Conservation (phyloP, 495 filamentous ascomycete genomes). For the Friedmanniomyces simplex region DNA sequence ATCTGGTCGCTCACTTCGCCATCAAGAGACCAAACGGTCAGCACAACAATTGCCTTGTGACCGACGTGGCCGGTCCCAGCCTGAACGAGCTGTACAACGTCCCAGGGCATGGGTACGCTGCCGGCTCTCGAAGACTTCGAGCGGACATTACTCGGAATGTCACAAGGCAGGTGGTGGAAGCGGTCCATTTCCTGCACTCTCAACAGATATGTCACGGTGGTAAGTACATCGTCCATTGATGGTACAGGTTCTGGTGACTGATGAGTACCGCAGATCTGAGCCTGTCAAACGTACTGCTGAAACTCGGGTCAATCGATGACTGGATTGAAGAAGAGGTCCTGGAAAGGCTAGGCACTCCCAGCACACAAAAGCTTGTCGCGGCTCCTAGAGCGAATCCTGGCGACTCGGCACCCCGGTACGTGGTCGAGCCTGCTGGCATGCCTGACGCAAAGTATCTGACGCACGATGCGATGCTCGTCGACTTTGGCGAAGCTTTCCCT, state of each 20-base stretch:
- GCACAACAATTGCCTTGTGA: slow-evolving; percentile 30
- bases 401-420: slow-evolving; percentile 23
- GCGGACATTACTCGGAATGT: slow-evolving; percentile 1
- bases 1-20: slow-evolving; percentile 26
- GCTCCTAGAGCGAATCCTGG: slow-evolving; percentile 7
- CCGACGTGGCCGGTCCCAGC: slow-evolving; percentile 27
- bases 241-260: background rate
- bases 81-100: slow-evolving; percentile 17
- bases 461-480: slow-evolving; percentile 17
- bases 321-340: slow-evolving; percentile 7
- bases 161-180: slow-evolving; percentile 19
- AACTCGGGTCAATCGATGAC: slow-evolving; percentile 7
- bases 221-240: background rate
- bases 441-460: slow-evolving; percentile 15
- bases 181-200: slow-evolving; percentile 26
- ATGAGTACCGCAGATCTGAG: slow-evolving; percentile 1
- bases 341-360: slow-evolving; percentile 17
- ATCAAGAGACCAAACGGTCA: slow-evolving; percentile 30
- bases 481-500: slow-evolving; percentile 29
- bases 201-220: slow-evolving; percentile 26
- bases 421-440: slow-evolving; percentile 20
- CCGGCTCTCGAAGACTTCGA: slow-evolving; percentile 1
- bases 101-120: background rate
- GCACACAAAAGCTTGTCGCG: slow-evolving; percentile 13
- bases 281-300: slow-evolving; percentile 22